A percentile compares a stretch with the other conserved stretches of the same genome.
These are phyloP conservation scores for Aureoboletus auriporus DNA, from an alignment of 768 basidiomycete species.

Conservation along the genomic window DNA sequence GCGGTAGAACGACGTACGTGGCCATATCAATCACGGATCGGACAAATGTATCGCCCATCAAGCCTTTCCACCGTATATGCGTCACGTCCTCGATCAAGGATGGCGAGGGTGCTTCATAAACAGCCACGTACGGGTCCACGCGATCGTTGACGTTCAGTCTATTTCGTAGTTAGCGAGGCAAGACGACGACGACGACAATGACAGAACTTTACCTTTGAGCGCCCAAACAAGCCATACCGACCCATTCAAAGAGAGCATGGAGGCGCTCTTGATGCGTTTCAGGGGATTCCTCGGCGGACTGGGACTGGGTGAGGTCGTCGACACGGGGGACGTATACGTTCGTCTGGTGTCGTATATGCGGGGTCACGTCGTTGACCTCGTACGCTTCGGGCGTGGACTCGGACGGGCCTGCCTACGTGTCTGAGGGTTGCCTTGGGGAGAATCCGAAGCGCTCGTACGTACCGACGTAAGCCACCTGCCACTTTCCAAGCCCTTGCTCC, in stretches of 20 bases:
- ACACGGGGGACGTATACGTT: slow-evolving; percentile 41
- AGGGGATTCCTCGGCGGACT: slow-evolving; percentile 26
- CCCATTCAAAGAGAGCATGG: slow-evolving; percentile 62
- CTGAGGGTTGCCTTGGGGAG: too few species aligned
- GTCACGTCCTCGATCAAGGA: slow-evolving; percentile 43
- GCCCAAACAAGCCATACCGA: slow-evolving; percentile 64
- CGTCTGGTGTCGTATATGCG: slow-evolving; percentile 19
- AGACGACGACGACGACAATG: too few species aligned
- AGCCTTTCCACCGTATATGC: slow-evolving; percentile 59
- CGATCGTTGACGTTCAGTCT: slow-evolving; percentile 62
- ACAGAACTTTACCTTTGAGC: slow-evolving; percentile 50
- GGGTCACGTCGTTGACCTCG: slow-evolving; percentile 14
- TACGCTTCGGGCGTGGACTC: background rate
- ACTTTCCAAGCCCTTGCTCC: slow-evolving; percentile 29
- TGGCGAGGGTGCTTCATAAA: slow-evolving; percentile 55
- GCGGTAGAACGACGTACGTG: slow-evolving; percentile 21
- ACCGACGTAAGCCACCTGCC: slow-evolving; percentile 41
- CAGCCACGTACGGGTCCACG: slow-evolving; percentile 64
- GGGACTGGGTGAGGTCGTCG: slow-evolving; percentile 21
- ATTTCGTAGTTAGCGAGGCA: background rate
- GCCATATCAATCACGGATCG: slow-evolving; percentile 46
- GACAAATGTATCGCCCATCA: slow-evolving; percentile 51
- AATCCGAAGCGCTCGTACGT: slow-evolving; percentile 20
- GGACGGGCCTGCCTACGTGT: too few species aligned
- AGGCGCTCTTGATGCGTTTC: slow-evolving; percentile 51